These are phyloP conservation scores for Coniochaeta hoffmannii DNA, from an alignment of 2,329 filamentous ascomycete species.

Conservation along the genomic window DNA sequence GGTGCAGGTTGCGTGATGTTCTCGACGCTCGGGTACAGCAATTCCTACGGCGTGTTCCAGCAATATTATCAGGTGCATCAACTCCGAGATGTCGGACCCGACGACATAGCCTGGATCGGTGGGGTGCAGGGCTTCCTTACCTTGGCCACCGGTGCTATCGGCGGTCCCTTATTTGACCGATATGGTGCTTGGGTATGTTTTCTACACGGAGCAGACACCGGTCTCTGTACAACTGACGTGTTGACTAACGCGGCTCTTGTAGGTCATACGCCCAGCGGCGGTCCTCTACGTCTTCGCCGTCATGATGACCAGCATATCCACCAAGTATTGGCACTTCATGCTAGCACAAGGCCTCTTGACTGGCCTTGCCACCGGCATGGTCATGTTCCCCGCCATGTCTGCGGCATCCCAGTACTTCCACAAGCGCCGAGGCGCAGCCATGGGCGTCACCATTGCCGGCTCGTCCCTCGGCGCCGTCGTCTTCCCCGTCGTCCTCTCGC, in stretches of 20 bases:
- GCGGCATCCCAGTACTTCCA: slow-evolving; percentile 39
- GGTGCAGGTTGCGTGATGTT: slow-evolving; percentile 29
- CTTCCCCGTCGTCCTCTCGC: slow-evolving; percentile 38
- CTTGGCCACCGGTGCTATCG: slow-evolving; percentile 25
- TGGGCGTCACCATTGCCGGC: slow-evolving; percentile 38
- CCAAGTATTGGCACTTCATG: slow-evolving; percentile 43
- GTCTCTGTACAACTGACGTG: neutral
- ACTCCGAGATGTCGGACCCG: slow-evolving; percentile 20
- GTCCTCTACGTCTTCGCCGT: slow-evolving; percentile 28
- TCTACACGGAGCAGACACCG: neutral
- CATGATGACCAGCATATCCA: slow-evolving; percentile 36
- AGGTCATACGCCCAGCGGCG: slow-evolving; percentile 24
- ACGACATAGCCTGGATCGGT: slow-evolving; percentile 35
- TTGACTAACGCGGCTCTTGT: neutral
- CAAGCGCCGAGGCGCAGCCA: slow-evolving; percentile 34
- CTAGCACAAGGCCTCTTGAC: slow-evolving; percentile 39
- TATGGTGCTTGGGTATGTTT: slow-evolving; percentile 21
- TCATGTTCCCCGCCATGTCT: slow-evolving; percentile 36
- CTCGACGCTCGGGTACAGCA: slow-evolving; percentile 30
- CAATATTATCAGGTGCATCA: slow-evolving; percentile 32
- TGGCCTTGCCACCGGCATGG: slow-evolving; percentile 31
- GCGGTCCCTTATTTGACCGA: slow-evolving; percentile 33
- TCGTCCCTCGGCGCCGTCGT: slow-evolving; percentile 45
- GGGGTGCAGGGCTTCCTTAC: slow-evolving; percentile 27
- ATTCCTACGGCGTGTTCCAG: slow-evolving; percentile 37